phyloP scores from a whole-genome alignment of 164 flowering plant genomes.

The Cinnamomum micranthum region DNA sequence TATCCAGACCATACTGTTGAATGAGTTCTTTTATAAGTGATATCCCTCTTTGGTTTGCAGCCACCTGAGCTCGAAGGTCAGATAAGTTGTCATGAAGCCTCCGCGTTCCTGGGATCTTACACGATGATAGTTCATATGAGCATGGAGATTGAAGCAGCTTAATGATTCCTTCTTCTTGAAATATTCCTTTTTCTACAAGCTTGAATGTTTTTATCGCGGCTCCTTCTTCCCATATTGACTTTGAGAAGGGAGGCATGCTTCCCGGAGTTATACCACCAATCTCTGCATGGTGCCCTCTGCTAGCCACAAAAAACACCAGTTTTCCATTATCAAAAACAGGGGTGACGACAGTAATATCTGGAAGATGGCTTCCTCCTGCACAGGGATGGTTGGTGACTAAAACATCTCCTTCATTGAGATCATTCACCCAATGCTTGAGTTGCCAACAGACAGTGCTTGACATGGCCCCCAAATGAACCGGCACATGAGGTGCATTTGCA shows the following conservation, averaged over 20 bases:
- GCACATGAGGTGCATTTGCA: slow-evolving; percentile 99
- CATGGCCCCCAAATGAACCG: slow-evolving; percentile 99
- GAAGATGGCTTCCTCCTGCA: slow-evolving; percentile 97
- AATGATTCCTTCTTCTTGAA: slow-evolving; percentile 90
- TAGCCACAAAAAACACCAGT: slow-evolving; percentile 91
- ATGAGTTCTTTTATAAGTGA: slow-evolving; percentile 89
- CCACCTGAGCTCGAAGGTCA: slow-evolving; percentile 95
- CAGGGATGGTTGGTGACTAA: slow-evolving; percentile 93
- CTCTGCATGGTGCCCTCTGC: slow-evolving; percentile 99
- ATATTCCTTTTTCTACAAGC: slow-evolving; percentile 83
- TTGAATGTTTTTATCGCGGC: slow-evolving; percentile 97
- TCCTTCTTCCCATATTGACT: slow-evolving; percentile 95
- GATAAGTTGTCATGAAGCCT: slow-evolving; percentile 91
- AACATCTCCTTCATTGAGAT: slow-evolving; percentile 91
- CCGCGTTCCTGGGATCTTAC: slow-evolving; percentile 79
- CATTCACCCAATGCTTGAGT: slow-evolving; percentile 71
- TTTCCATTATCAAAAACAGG: slow-evolving; percentile 81
- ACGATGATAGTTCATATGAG: slow-evolving; percentile 38
- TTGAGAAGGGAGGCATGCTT: slow-evolving; percentile 99
- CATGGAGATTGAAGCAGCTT: slow-evolving; percentile 65
- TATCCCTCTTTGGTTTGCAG: slow-evolving; percentile 98
- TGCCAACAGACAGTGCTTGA: slow-evolving; percentile 97
- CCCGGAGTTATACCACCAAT: slow-evolving; percentile 99
- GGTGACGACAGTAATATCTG: slow-evolving; percentile 94
- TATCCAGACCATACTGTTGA: slow-evolving; percentile 78